Base-by-base conservation (phyloP, 2,329 filamentous ascomycete genomes). In the Ceratocystis destructans region DNA sequence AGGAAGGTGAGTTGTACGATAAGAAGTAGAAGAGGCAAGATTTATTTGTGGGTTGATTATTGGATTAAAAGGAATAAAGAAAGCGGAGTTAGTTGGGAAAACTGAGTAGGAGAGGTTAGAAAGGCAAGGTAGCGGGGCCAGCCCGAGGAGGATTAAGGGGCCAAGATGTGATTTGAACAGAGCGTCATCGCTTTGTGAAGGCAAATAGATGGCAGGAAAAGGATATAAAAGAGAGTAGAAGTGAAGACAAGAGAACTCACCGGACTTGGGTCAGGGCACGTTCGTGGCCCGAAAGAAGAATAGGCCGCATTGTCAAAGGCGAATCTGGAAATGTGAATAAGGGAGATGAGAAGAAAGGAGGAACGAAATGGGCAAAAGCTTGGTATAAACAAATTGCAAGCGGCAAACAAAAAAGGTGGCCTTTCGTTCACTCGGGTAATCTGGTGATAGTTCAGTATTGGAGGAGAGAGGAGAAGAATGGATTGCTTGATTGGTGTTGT, bases 201-300 rank as follows among this genome's bases (percentile, higher is more conserved):
- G 37, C 12, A 41, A 15, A 41, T 41, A 10, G 37, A 41, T 41
- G 37, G 10, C 12, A 62, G 37, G 45, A 57, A 63, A 63, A 22
- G 53, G 33, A 44, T 10, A 53, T 53, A 33, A 22, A n/a, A 46
- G 44, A 31, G 33, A 31, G 33, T n/a, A 53, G 48, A 53, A 25
- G 10, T 10, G 48, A 28, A 25, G 8, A 53, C 25, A 64, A 63
- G 48, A 57, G 64, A 64, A 76, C 80, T 73, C 82, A 90, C 87
- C 87, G 90, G 78, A 96, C 93, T 79, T 96, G 91, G 76, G 90
- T 96, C 78, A 96, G 84, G 79, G 91, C 90, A 81, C 91, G 89
- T 83, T 96, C 91, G 86, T 99, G 94, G 78, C 94, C 94, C 77
- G 90, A 87, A 74, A 99, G 84, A 73, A 99, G 83, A 78, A 96